Evolutionary conservation across 371 early-diverging fungal genomes (phyloP), one percentile per base, ranked within the genome.

Genomic region (Mucor indicus): DNA sequence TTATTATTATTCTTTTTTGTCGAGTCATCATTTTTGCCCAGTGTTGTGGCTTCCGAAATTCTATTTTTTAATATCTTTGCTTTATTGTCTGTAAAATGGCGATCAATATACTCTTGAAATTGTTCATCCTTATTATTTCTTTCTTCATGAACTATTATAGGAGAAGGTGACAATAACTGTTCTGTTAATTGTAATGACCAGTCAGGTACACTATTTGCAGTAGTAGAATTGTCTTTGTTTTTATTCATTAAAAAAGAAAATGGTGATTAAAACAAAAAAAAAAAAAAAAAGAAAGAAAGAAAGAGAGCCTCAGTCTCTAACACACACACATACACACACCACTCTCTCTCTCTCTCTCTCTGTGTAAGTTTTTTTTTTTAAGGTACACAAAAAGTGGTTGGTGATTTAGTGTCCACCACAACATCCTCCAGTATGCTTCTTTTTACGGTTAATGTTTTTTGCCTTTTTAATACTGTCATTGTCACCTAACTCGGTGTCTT

Each of bases 401-500:
- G 29, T 11, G 5, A 7, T 27, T 27, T 62, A 43, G 20, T 52
- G 38, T 38, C 46, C 44, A 38, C 62, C 53, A 53, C 62, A 62
- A 36, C 62, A 57, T 41, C 39, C 32, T 33, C 37, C 27, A 27
- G 57, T 52, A 16, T 40, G 50, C 44, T 40, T 56, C 53, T 41
- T 60, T 50, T 62, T 67, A 35, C 69, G 68, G 32, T 66, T 55
- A 36, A 61, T 70, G 17, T 60, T 64, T 27, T 70, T 74, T 16
- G 69, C 25, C 0, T 67, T 55, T 41, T 66, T 70, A 36, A 74
- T 74, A 17, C 53, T 58, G 38, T 74, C 75, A 40, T 74, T 74
- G 36, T 74, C 71, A 2, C 75, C 71, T 39, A 74, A 55, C 40
- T 70, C 75, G 23, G 62, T 68, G 36, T 72, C 73, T 48, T 65